Conservation (phyloP, 495 filamentous ascomycete species). For the Hyaloscypha finlandica region DNA sequence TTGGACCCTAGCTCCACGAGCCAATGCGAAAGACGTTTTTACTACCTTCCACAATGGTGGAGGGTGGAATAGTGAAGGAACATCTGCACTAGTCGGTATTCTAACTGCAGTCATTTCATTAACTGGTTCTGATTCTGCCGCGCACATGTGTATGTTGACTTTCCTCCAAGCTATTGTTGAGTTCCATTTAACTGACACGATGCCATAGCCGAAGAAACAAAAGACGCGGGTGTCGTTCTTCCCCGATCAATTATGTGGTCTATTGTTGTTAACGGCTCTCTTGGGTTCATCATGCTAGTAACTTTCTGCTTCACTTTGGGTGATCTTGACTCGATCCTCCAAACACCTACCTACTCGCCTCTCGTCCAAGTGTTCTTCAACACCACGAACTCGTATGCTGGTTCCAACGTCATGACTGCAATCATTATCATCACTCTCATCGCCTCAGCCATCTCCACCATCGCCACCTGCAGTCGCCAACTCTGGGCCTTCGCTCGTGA, state of each 20-base stretch:
- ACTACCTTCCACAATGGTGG: slow-evolving; percentile 44
- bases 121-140: slow-evolving; percentile 29
- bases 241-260: slow-evolving; percentile 47
- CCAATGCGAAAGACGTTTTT: slow-evolving; percentile 43
- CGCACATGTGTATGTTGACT: slow-evolving; percentile 35
- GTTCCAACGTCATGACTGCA: slow-evolving; percentile 25
- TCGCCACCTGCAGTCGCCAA: slow-evolving; percentile 52
- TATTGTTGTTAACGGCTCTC: slow-evolving; percentile 15
- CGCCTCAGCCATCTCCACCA: slow-evolving; percentile 10
- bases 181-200: slow-evolving; percentile 7
- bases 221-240: slow-evolving; percentile 48
- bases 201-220: slow-evolving; percentile 46
- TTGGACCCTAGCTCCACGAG: slow-evolving; percentile 31
- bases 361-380: slow-evolving; percentile 52
- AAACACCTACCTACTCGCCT: slow-evolving; percentile 41
- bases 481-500: slow-evolving; percentile 58
- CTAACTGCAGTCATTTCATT: slow-evolving; percentile 15
- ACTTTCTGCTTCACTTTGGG: slow-evolving; percentile 49
- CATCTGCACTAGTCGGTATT: slow-evolving; percentile 47
- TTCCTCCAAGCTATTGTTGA: not conserved
- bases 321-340: slow-evolving; percentile 39
- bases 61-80: slow-evolving; percentile 39
- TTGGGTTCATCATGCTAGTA: slow-evolving; percentile 46
- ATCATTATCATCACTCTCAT: slow-evolving; percentile 20
- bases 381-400: slow-evolving; percentile 40